Percentiles rank a stretch among this genome's conserved stretches.
These are phyloP conservation scores for Eimeria mitis DNA, from an alignment of 169 alveolate species.

Conservation along the genomic window DNA sequence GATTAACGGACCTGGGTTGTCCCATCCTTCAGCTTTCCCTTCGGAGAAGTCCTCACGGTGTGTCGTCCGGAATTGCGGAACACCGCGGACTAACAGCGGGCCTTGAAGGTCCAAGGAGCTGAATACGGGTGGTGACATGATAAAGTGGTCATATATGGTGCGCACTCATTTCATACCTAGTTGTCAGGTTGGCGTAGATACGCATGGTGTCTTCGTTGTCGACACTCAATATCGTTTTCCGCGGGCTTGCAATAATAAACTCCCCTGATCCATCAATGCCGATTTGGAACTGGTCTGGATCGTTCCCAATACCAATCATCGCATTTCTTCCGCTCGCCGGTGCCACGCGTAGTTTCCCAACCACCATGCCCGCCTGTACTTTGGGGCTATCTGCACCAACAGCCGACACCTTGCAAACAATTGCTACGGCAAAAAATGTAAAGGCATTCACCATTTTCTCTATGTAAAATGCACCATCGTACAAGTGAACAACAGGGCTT, in stretches of 20 bases:
- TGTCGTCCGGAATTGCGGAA: slow-evolving; percentile 79
- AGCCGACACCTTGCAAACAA: neutral
- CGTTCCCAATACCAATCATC: slow-evolving; percentile 71
- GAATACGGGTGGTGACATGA: neutral
- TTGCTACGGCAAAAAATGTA: slow-evolving; percentile 4
- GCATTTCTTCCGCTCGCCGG: slow-evolving; percentile 75
- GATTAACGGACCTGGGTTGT: slow-evolving; percentile 74
- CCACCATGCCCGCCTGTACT: slow-evolving; percentile 81
- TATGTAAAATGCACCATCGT: neutral
- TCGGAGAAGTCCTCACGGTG: slow-evolving; percentile 75
- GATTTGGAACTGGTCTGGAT: slow-evolving; percentile 33
- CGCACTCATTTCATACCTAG: neutral
- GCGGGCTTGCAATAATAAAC: slow-evolving; percentile 58
- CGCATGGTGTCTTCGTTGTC: slow-evolving; percentile 70
- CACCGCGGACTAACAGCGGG: slow-evolving; percentile 68
- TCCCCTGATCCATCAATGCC: slow-evolving; percentile 64
- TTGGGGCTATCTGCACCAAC: slow-evolving; percentile 62
- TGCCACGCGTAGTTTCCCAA: slow-evolving; percentile 71
- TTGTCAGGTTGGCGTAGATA: slow-evolving; percentile 50
- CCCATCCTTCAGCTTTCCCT: slow-evolving; percentile 83
- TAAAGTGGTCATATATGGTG: neutral
- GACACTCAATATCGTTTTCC: slow-evolving; percentile 49
- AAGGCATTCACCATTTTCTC: slow-evolving; percentile 1
- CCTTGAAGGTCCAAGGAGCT: slow-evolving; percentile 81
- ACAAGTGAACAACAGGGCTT: neutral